Evolutionary conservation across 495 filamentous ascomycete species (phyloP).

Genomic region (Penicillium paradoxum): DNA sequence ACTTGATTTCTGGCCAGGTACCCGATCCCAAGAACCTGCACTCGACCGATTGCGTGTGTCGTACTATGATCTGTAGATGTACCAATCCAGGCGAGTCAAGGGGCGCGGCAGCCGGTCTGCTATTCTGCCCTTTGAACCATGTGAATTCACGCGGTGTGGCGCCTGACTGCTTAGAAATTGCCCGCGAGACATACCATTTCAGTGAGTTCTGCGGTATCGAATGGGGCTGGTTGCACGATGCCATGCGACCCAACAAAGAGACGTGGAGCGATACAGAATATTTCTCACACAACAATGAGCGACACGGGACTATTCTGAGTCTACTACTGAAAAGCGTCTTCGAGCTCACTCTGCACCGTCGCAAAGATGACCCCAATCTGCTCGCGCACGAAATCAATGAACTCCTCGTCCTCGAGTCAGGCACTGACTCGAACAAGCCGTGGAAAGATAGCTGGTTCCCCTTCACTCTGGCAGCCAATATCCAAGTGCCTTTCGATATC

Average conservation of each 20-base stretch:
- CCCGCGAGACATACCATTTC: conserved; percentile 24
- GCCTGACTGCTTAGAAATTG: conserved; percentile 19
- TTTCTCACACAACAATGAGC: conserved; percentile 26
- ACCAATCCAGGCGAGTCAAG: not conserved
- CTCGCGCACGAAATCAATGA: conserved; percentile 32
- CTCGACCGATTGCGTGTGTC: not conserved
- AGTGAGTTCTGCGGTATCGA: conserved; percentile 24
- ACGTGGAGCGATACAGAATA: conserved; percentile 4
- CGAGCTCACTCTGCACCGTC: conserved; percentile 32
- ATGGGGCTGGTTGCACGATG: conserved; percentile 34
- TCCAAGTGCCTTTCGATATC: conserved; percentile 34
- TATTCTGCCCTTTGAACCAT: not conserved
- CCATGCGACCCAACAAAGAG: conserved; percentile 19
- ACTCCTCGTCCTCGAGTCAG: conserved; percentile 23
- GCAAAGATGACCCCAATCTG: conserved; percentile 18
- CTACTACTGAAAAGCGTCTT: conserved; percentile 32
- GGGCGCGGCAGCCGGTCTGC: not conserved
- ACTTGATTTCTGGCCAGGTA: not conserved
- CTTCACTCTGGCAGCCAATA: conserved; percentile 30
- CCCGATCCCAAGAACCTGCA: not conserved
- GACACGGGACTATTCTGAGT: conserved; percentile 26
- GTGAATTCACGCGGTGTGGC: not conserved
- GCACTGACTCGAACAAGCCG: conserved; percentile 3
- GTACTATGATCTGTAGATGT: not conserved
- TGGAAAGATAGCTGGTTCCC: conserved; percentile 22